Conservation (phyloP, 208 protist genomes). For the Trypanosoma platydactyli region DNA sequence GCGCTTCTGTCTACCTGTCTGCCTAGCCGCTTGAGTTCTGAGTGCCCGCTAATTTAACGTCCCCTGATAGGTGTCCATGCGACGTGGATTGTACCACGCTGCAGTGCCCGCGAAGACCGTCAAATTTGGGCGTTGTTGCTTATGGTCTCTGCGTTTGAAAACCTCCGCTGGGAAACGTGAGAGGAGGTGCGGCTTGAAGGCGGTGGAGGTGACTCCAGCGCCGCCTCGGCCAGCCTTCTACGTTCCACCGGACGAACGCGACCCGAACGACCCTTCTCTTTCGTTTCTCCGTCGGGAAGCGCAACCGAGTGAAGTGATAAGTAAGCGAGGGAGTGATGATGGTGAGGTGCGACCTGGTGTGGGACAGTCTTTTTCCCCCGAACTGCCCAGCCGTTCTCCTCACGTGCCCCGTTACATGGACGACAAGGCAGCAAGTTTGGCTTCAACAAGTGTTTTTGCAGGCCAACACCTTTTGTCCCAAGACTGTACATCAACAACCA, state of each 20-base stretch:
- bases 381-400: constrained; percentile 26
- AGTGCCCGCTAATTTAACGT: background rate
- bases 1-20: background rate
- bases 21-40: background rate
- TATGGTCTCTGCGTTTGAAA: background rate
- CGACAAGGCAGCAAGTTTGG: constrained; percentile 46
- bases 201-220: constrained; percentile 24
- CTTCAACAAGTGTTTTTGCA: constrained; percentile 74
- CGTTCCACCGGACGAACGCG: constrained; percentile 68
- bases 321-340: background rate
- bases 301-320: constrained; percentile 20
- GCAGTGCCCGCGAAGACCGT: background rate
- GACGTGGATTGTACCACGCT: constrained; percentile 9
- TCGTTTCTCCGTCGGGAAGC: constrained; percentile 49
- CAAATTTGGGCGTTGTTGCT: background rate
- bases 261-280: constrained; percentile 61
- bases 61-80: constrained; percentile 19
- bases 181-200: background rate
- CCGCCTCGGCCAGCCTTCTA: constrained; percentile 72
- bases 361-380: constrained; percentile 48
- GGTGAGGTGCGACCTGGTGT: constrained; percentile 16
- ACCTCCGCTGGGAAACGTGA: background rate
- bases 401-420: constrained; percentile 42
- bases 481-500: background rate
- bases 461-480: constrained; percentile 50